Evolutionary conservation across 108 stramenopile genomes (phyloP).

Genomic region (Cyclotella sp.): DNA sequence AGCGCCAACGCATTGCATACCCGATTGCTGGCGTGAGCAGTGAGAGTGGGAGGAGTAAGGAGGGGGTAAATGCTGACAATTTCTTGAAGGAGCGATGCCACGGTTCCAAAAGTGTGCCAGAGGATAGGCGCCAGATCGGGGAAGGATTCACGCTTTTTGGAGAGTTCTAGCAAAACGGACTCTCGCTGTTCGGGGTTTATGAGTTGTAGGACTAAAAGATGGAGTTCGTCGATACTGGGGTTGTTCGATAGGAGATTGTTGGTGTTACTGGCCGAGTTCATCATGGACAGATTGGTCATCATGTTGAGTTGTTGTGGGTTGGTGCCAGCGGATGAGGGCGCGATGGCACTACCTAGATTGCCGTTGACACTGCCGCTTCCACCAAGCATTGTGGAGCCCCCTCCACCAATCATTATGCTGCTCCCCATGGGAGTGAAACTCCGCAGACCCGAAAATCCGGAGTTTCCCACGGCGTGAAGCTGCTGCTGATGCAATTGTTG

Average conservation of each 20-base stretch:
- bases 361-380: not conserved
- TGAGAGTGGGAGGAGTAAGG: constrained; percentile 96
- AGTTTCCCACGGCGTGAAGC: constrained; percentile 2
- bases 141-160: constrained; percentile 97
- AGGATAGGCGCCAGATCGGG: constrained; percentile 95
- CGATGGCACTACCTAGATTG: not conserved
- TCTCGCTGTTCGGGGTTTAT: constrained; percentile 91
- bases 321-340: not conserved
- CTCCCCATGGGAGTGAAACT: constrained; percentile 11
- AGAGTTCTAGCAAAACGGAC: constrained; percentile 93
- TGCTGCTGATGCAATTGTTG: constrained; percentile 15
- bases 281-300: constrained; percentile 14
- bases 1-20: constrained; percentile 99
- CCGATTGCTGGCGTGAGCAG: constrained; percentile 95
- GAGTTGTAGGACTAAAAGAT: constrained; percentile 77
- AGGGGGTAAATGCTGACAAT: constrained; percentile 98
- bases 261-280: constrained; percentile 4
- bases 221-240: constrained; percentile 71
- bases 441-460: constrained; percentile 6
- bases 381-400: not conserved
- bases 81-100: constrained; percentile 95
- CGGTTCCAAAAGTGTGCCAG: constrained; percentile 82
- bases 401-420: constrained; percentile 10
- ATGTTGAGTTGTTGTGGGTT: constrained; percentile 17
- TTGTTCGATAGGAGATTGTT: constrained; percentile 8